Evolutionary conservation across 148 eudicot genomes (phyloP).

Genomic region (Camellia lanceoleosa): DNA sequence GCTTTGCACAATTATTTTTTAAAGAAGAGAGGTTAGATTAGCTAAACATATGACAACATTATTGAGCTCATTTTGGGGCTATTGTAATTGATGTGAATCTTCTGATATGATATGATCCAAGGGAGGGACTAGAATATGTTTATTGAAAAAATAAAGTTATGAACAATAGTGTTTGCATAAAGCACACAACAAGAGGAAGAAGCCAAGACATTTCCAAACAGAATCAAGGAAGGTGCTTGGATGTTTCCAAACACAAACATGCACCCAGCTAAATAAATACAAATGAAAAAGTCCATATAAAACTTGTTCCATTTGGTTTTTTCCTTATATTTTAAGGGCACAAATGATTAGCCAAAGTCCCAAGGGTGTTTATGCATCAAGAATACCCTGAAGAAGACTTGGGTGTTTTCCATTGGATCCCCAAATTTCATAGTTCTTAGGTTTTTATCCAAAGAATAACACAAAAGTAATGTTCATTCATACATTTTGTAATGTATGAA

Average conservation of each 20-base stretch:
- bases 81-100: neutral
- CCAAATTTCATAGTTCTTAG: neutral
- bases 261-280: too few relatives aligned
- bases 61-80: neutral
- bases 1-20: too few relatives aligned
- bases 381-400: neutral
- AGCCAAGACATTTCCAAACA: neutral
- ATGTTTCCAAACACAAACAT: neutral
- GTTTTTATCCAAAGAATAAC: neutral
- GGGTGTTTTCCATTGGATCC: neutral
- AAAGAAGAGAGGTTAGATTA: neutral
- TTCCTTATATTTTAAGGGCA: neutral
- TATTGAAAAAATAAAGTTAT: neutral
- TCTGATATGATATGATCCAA: neutral
- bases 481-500: too few relatives aligned
- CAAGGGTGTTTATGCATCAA: neutral
- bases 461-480: too few relatives aligned
- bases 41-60: neutral
- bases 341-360: neutral
- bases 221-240: neutral
- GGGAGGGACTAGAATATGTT: neutral
- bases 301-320: neutral
- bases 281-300: too few relatives aligned
- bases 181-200: slow-evolving; percentile 7
- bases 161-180: neutral